Base-by-base conservation (phyloP, 768 basidiomycete species). In the Phanerochaete carnosa region DNA sequence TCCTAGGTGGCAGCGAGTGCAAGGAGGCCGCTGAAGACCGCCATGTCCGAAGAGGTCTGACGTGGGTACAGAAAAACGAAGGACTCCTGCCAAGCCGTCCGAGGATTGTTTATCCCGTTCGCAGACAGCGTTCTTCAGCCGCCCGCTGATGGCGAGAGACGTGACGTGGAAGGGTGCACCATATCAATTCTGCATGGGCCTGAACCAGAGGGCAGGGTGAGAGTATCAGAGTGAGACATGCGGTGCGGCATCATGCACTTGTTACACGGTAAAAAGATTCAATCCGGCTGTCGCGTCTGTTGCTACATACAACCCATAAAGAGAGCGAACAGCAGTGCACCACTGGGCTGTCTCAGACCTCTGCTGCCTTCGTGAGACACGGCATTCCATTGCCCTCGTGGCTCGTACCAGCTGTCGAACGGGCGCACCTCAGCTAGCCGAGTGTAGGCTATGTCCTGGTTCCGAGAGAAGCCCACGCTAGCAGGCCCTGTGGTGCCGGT, bases 1-100 rank as follows among this genome's bases (percentile, higher is more conserved):
- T 50, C n/a, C n/a, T n/a, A n/a, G n/a, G n/a, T n/a, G n/a, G n/a
- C 56, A 5, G 64, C 43, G 22, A 59, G 45, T 1, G 51, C 53
- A 15, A 43, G 45, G 43, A 63, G 45, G 25, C 47, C 43, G 50
- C 29, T 3, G 45, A 52, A 2, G 55, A 30, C 22, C 25, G 45
- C 49, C 54, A 63, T 43, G 39, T 35, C 33, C 15, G 7, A 19
- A 8, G 8, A 19, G 39, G 19, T 9, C 11, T 43, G 39, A 19
- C 39, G 39, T 4, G 39, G 39, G 39, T 19, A 19, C 11, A 9
- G 39, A 43, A 19, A 19, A 43, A 4, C 39, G 39, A 43, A 19
- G 47, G 47, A 5, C 13, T 29, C 47, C 28, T 12, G 45, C 45
- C 11, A 11, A 23, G 47, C 8, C 13, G 28, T 49, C 22, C 47